Evolutionary conservation across 345 rosid species (phyloP).

Genomic region (Brassica incana): DNA sequence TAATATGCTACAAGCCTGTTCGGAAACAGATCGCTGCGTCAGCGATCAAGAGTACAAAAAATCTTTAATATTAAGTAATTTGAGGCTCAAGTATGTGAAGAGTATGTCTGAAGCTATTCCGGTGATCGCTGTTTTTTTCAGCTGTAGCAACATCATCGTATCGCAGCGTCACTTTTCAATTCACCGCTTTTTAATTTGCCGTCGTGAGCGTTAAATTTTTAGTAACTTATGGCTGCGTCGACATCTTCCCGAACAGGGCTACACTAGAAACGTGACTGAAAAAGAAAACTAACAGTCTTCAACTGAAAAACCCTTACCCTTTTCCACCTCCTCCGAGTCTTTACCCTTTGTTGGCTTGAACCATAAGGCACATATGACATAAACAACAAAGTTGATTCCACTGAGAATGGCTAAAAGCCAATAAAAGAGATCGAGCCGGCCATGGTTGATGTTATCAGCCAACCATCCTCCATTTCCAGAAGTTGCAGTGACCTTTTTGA

Average conservation of each 20-base stretch:
- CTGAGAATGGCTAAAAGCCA: slow-evolving; percentile 49
- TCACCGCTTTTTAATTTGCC: too few relatives aligned
- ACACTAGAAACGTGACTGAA: neutral
- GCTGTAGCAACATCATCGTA: too few relatives aligned
- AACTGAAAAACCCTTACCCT: slow-evolving; percentile 30
- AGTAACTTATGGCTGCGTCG: too few relatives aligned
- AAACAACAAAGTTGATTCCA: slow-evolving; percentile 44
- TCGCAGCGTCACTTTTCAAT: too few relatives aligned
- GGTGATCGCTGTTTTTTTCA: too few relatives aligned
- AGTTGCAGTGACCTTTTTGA: slow-evolving; percentile 42
- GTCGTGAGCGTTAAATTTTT: too few relatives aligned
- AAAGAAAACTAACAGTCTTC: slow-evolving; percentile 37
- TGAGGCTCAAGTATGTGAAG: too few relatives aligned
- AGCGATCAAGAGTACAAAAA: too few relatives aligned
- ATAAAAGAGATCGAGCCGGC: slow-evolving; percentile 54
- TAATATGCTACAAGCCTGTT: neutral
- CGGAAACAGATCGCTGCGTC: too few relatives aligned
- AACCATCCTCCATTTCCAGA: slow-evolving; percentile 43
- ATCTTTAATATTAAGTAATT: too few relatives aligned
- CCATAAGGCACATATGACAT: slow-evolving; percentile 44
- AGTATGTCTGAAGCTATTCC: too few relatives aligned
- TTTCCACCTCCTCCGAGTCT: slow-evolving; percentile 6
- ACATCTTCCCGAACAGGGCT: neutral
- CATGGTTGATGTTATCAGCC: slow-evolving; percentile 53
- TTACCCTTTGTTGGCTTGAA: slow-evolving; percentile 42